phyloP scores from a whole-genome alignment of 495 filamentous ascomycete genomes.

The Bacidia gigantensis region DNA sequence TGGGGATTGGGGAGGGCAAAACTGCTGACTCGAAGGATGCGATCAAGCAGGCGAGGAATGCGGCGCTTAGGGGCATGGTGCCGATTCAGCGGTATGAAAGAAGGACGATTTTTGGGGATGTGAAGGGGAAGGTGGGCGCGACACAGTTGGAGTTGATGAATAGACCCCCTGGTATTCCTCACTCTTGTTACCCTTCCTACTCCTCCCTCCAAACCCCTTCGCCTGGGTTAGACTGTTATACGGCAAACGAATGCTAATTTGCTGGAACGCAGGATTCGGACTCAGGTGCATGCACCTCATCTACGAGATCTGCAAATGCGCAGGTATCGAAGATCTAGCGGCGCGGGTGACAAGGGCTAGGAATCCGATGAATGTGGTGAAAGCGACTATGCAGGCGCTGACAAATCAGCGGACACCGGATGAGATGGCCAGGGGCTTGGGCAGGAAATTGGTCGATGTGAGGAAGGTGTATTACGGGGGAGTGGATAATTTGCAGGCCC shows the following conservation, averaged over 20 bases:
- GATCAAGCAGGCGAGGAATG: slow-evolving; percentile 48
- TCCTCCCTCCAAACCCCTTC: neutral
- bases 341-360: slow-evolving; percentile 63
- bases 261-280: slow-evolving; percentile 85
- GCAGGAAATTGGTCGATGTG: slow-evolving; percentile 90
- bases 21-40: slow-evolving; percentile 55
- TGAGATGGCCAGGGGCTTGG: slow-evolving; percentile 69
- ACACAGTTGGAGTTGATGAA: slow-evolving; percentile 65
- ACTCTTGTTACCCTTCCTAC: neutral
- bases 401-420: slow-evolving; percentile 73
- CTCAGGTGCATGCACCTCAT: slow-evolving; percentile 80
- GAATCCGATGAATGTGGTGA: slow-evolving; percentile 94
- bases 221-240: neutral
- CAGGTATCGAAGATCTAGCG: slow-evolving; percentile 73
- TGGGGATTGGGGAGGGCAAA: slow-evolving; percentile 87
- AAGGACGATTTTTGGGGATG: slow-evolving; percentile 77
- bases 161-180: slow-evolving; percentile 67
- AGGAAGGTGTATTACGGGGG: slow-evolving; percentile 96
- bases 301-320: slow-evolving; percentile 76
- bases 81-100: slow-evolving; percentile 81
- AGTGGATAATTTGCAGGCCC: neutral
- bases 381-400: slow-evolving; percentile 74
- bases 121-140: slow-evolving; percentile 72
- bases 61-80: slow-evolving; percentile 74
- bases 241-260: neutral